Conservation (phyloP, 192 early-diverging fungal genomes). For the Kappamyces sp. region DNA sequence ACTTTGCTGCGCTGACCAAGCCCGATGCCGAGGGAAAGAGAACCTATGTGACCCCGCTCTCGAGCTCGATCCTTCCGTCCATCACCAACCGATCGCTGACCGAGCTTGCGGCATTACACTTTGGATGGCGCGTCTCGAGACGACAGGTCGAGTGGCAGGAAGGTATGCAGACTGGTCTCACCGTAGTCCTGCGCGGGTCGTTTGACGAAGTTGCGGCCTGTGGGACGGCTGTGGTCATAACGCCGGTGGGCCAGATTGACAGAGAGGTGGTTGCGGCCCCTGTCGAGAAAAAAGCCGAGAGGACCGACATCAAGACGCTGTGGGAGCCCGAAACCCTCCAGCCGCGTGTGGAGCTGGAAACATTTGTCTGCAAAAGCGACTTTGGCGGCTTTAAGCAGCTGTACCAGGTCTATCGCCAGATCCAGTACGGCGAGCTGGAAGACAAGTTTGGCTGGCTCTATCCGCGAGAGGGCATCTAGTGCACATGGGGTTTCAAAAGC, state of each 20-base stretch:
- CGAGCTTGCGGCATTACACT: slow-evolving; percentile 48
- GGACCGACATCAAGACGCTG: slow-evolving; percentile 9
- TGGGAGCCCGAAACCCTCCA: slow-evolving; percentile 35
- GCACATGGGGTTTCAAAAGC: not conserved
- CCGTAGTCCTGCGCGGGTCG: slow-evolving; percentile 24
- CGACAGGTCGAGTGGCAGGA: slow-evolving; percentile 49
- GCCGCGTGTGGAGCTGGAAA: slow-evolving; percentile 36
- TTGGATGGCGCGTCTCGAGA: slow-evolving; percentile 62
- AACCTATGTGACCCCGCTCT: slow-evolving; percentile 63
- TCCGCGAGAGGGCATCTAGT: slow-evolving; percentile 58
- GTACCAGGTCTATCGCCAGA: slow-evolving; percentile 52
- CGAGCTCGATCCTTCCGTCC: slow-evolving; percentile 52
- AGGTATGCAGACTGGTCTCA: not conserved
- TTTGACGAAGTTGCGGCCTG: slow-evolving; percentile 66
- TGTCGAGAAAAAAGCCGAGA: not conserved
- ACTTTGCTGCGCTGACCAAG: slow-evolving; percentile 62
- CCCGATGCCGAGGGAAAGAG: slow-evolving; percentile 45
- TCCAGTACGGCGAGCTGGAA: slow-evolving; percentile 58
- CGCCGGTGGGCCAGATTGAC: slow-evolving; percentile 62
- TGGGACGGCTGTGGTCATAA: slow-evolving; percentile 73
- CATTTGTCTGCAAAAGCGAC: slow-evolving; percentile 29
- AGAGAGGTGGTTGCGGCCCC: slow-evolving; percentile 20
- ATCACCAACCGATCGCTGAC: slow-evolving; percentile 62
- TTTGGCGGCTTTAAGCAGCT: slow-evolving; percentile 48
- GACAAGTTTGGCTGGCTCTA: slow-evolving; percentile 64